A percentile compares a stretch with the other conserved stretches of the same genome.
phyloP scores from a whole-genome alignment of 2,329 filamentous ascomycete genomes.

The Hypoxylon sp. region DNA sequence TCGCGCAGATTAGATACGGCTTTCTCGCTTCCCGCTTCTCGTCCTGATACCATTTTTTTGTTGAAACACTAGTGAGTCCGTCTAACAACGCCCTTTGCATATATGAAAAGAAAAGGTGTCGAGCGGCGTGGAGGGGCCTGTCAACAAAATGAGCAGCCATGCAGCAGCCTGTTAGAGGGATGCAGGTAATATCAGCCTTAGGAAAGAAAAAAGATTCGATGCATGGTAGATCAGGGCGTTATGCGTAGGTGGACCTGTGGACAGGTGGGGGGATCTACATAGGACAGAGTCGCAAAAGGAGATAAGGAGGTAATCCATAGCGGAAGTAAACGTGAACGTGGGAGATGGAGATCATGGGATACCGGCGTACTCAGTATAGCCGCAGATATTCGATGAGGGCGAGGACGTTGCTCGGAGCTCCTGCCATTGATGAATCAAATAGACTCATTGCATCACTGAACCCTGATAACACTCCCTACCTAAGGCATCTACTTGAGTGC shows the following conservation, averaged over 20 bases:
- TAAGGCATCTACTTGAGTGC: no score
- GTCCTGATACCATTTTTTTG: conserved; percentile 41
- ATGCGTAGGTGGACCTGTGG: conserved; percentile 3
- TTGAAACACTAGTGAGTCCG: conserved; percentile 25
- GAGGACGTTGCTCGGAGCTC: conserved; percentile 21
- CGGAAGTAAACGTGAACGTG: not conserved
- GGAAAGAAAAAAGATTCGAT: conserved; percentile 8
- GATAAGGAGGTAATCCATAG: conserved; percentile 6
- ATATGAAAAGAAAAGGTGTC: not conserved
- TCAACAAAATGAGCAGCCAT: not conserved
- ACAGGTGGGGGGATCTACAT: not conserved
- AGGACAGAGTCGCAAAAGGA: conserved; percentile 4
- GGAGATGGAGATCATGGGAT: not conserved
- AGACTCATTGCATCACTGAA: conserved; percentile 7
- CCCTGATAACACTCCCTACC: not conserved
- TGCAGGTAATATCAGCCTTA: not conserved
- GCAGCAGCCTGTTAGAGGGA: conserved; percentile 6
- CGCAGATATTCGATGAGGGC: not conserved
- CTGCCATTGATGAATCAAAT: conserved; percentile 16
- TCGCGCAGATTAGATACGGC: conserved; percentile 22
- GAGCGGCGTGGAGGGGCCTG: conserved; percentile 9
- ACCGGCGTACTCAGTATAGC: conserved; percentile 3
- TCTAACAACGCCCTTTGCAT: conserved; percentile 11
- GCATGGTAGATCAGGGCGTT: conserved; percentile 33
- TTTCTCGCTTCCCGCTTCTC: conserved; percentile 38